Conservation (phyloP, 2,329 filamentous ascomycete genomes). For the Didymella glomerata region DNA sequence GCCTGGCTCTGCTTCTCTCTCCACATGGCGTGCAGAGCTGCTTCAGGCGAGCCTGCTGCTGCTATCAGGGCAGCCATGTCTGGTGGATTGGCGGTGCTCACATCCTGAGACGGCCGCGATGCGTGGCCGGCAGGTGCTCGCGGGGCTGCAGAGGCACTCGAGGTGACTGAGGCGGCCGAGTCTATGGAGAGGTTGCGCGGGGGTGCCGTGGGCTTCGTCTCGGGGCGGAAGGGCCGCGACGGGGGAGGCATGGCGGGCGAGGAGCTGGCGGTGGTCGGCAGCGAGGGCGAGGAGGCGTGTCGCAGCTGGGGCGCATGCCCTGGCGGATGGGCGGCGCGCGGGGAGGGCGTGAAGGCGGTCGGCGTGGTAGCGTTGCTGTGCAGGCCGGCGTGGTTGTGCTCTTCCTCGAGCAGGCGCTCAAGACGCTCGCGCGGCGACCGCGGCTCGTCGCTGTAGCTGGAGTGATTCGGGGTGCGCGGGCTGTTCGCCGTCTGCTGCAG, state of each 20-base stretch:
- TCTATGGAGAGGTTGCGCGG: slow-evolving; percentile 89
- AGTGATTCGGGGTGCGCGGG: slow-evolving; percentile 16
- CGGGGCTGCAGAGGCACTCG: slow-evolving; percentile 37
- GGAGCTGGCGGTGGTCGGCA: slow-evolving; percentile 37
- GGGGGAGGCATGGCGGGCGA: slow-evolving; percentile 44
- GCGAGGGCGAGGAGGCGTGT: slow-evolving; percentile 47
- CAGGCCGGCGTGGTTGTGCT: slow-evolving; percentile 29
- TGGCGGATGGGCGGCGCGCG: slow-evolving; percentile 40
- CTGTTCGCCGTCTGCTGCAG: slow-evolving; percentile 31
- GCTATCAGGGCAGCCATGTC: slow-evolving; percentile 83
- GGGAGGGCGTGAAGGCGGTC: slow-evolving; percentile 28
- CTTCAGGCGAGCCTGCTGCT: slow-evolving; percentile 87
- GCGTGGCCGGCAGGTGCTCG: slow-evolving; percentile 67
- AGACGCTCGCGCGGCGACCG: slow-evolving; percentile 52
- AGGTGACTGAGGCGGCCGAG: slow-evolving; percentile 73
- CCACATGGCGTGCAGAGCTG: slow-evolving; percentile 84
- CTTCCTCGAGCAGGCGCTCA: slow-evolving; percentile 50
- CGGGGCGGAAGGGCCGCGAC: slow-evolving; percentile 48
- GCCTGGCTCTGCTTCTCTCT: slow-evolving; percentile 91
- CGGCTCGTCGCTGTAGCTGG: slow-evolving; percentile 40
- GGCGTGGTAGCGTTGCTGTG: slow-evolving; percentile 19
- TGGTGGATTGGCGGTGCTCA: slow-evolving; percentile 63
- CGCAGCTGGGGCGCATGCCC: slow-evolving; percentile 39
- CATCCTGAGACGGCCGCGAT: slow-evolving; percentile 65
- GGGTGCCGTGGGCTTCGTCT: slow-evolving; percentile 40